Evolutionary conservation across 1,284 basidiomycete species (phyloP).

Genomic region (Marasmius oreades): DNA sequence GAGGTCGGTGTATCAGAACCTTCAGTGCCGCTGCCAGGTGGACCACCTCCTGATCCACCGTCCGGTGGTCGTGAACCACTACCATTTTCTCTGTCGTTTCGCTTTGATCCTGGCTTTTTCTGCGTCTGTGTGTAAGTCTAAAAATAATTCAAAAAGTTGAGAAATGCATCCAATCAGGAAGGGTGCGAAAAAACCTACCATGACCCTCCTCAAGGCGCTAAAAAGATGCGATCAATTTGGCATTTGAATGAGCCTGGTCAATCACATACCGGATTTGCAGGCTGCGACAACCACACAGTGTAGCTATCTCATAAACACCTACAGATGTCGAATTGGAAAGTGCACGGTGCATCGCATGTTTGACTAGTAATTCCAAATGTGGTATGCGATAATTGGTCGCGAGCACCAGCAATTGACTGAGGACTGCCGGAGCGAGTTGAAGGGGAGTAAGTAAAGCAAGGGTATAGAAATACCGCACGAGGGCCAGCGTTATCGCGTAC

Average conservation of each 20-base stretch:
- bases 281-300: constrained; percentile 83
- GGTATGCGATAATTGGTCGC: constrained; percentile 79
- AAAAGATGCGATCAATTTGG: constrained; percentile 7
- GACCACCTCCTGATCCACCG: constrained; percentile 23
- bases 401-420: constrained; percentile 84
- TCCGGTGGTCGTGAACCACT: constrained; percentile 38
- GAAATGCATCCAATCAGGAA: constrained; percentile 8
- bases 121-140: constrained; percentile 72
- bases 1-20: constrained; percentile 11
- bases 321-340: constrained; percentile 83
- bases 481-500: constrained; percentile 83
- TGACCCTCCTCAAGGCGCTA: constrained; percentile 73
- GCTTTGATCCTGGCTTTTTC: constrained; percentile 48
- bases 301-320: constrained; percentile 91
- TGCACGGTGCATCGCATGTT: constrained; percentile 89
- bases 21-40: constrained; percentile 8
- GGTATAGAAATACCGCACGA: constrained; percentile 93
- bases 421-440: constrained; percentile 86
- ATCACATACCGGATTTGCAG: constrained; percentile 76
- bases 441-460: constrained; percentile 82
- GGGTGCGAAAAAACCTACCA: constrained; percentile 40
- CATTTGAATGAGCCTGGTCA: not conserved
- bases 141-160: not conserved
- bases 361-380: constrained; percentile 76
- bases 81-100: constrained; percentile 49